Evolutionary conservation across 768 basidiomycete species (phyloP), one percentile per base, ranked within the genome.

Genomic region (Cystofilobasidium ferigula): DNA sequence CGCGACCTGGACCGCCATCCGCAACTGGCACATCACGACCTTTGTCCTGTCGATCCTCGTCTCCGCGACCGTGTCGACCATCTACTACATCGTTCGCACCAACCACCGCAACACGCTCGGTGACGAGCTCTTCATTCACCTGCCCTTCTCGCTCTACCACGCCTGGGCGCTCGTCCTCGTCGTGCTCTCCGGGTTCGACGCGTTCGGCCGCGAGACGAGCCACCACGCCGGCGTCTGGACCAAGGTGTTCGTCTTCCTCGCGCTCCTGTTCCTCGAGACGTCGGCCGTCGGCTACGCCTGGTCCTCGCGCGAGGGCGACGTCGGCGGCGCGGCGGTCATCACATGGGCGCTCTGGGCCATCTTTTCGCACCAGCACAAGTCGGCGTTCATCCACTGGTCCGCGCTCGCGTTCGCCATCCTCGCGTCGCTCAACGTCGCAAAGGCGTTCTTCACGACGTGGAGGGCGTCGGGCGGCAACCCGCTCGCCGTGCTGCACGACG

Each of bases 191-290:
- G 64, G 71, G 14, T 77, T 77, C 63, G 74, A 75, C 63, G 76
- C 78, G 40, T 77, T 72, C 64, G 93, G 94, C 69, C 83, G 85
- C 66, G 81, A 92, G 74, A 84, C 86, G 0, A 72, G 79, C 68
- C 79, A 86, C 64, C 77, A 73, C 36, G 85, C 89, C 5, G 89
- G 91, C 53, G 78, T 93, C 66, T 90, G 89, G 85, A 93, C 90
- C 74, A 92, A 94, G 74, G 85, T 94, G 73, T 90, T 93, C 70
- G 94, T 92, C 67, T 94, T 97, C 84, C 84, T 97, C 40, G 88
- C 82, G 24, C 45, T 68, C 9, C 30, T 62, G 22, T 68, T 68
- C 61, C 61, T 68, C 9, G 66, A 68, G 61, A 68, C 61, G 16
- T 47, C 61, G 20, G 66, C 66, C 16, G 51, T 68, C 45, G 66